These are phyloP conservation scores for Theobroma grandiflorum DNA, from an alignment of 441 rosid genomes.

Conservation along the genomic window DNA sequence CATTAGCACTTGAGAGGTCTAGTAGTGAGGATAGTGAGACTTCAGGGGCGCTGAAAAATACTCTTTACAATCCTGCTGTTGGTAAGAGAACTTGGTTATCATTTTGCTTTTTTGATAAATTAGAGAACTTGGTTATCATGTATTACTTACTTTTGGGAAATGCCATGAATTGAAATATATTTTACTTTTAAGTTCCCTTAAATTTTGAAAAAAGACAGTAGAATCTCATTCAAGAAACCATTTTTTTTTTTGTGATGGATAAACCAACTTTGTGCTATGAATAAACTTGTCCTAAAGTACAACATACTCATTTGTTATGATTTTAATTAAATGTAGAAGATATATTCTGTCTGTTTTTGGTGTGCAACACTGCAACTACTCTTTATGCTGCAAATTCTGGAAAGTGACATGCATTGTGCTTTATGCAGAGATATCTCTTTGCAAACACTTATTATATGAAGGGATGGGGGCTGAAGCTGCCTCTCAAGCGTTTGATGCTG, in stretches of 20 bases:
- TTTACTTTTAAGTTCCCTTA: background rate
- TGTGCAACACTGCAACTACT: background rate
- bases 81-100: conserved; percentile 57
- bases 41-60: conserved; percentile 43
- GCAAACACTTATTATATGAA: conserved; percentile 60
- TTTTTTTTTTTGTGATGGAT: background rate
- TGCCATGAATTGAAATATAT: conserved; percentile 17
- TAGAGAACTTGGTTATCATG: conserved; percentile 38
- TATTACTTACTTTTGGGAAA: conserved; percentile 14
- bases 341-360: conserved; percentile 15
- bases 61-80: conserved; percentile 48
- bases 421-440: conserved; percentile 72
- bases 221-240: background rate
- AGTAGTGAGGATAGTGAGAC: conserved; percentile 33
- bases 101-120: conserved; percentile 16
- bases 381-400: conserved; percentile 20
- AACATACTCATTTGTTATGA: background rate
- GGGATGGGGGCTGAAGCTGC: conserved; percentile 73
- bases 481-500: conserved; percentile 66
- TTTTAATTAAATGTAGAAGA: background rate
- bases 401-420: conserved; percentile 40
- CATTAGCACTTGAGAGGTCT: conserved; percentile 38
- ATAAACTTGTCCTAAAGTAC: background rate
- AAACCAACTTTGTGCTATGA: background rate
- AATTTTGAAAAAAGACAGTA: conserved; percentile 1